A percentile compares a stretch with the other conserved stretches of the same genome.
phyloP scores from a whole-genome alignment of 2,329 filamentous ascomycete species.

The Hypoxylon sp. region DNA sequence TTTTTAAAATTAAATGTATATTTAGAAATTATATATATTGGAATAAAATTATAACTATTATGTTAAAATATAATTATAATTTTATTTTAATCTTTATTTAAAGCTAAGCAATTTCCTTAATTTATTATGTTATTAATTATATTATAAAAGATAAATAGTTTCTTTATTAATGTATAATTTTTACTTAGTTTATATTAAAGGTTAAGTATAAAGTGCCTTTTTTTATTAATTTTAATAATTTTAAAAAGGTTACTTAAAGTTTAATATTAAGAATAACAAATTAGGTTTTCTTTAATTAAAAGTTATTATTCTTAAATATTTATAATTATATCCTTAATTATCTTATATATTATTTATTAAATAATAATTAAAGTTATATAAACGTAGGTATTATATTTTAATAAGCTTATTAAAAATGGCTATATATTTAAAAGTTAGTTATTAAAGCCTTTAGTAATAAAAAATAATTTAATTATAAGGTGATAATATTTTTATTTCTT shows the following conservation, averaged over 20 bases:
- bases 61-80: background rate
- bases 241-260: too few relatives aligned
- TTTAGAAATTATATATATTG: background rate
- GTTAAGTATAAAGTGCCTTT: too few relatives aligned
- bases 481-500: background rate
- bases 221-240: too few relatives aligned
- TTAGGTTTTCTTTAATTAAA: too few relatives aligned
- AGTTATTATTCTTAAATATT: too few relatives aligned
- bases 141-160: background rate
- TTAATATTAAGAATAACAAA: too few relatives aligned
- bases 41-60: background rate
- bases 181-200: background rate
- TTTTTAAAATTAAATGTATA: background rate
- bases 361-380: too few relatives aligned
- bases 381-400: too few relatives aligned
- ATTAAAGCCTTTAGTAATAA: background rate
- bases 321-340: too few relatives aligned
- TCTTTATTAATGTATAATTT: background rate
- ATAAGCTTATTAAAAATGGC: too few relatives aligned
- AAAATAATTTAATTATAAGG: background rate
- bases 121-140: background rate
- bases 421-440: background rate
- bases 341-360: too few relatives aligned
- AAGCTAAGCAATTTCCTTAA: background rate
- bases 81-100: background rate